A percentile compares a stretch with the other conserved stretches of the same genome.
Conservation (phyloP, 192 early-diverging fungal species). For the Chytriomyces confervae region DNA sequence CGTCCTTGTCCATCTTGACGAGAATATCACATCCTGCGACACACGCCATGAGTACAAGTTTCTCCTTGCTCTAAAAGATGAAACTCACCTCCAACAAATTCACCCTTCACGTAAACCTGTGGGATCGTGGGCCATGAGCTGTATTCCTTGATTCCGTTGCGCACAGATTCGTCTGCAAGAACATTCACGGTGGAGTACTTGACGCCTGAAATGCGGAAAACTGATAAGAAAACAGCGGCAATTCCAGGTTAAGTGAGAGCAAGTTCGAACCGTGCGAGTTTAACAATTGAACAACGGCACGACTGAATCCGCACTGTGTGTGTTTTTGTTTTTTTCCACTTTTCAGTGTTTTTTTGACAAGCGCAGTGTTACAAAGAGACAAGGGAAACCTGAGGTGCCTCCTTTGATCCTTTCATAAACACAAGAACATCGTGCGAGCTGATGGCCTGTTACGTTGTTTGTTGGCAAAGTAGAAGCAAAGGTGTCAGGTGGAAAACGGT, state of each 20-base stretch:
- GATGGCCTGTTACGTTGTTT: slow-evolving; percentile 39
- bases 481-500: neutral
- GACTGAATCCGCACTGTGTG: slow-evolving; percentile 85
- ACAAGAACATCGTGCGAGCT: slow-evolving; percentile 71
- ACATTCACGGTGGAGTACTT: slow-evolving; percentile 83
- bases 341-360: neutral
- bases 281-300: slow-evolving; percentile 92
- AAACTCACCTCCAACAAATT: slow-evolving; percentile 82
- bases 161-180: slow-evolving; percentile 87
- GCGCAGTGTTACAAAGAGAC: neutral
- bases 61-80: neutral
- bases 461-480: neutral
- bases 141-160: slow-evolving; percentile 95
- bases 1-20: slow-evolving; percentile 84
- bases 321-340: neutral
- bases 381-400: slow-evolving; percentile 76
- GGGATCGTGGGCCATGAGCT: slow-evolving; percentile 92
- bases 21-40: slow-evolving; percentile 80
- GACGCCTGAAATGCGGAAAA: slow-evolving; percentile 62
- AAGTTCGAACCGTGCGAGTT: slow-evolving; percentile 54
- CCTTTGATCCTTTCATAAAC: slow-evolving; percentile 97
- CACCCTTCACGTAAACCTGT: slow-evolving; percentile 94
- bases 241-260: neutral
- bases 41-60: neutral
- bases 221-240: neutral